Evolutionary conservation across 2,329 filamentous ascomycete genomes (phyloP), one percentile per base, ranked within the genome.

Genomic region (Mycocentrospora acerina): DNA sequence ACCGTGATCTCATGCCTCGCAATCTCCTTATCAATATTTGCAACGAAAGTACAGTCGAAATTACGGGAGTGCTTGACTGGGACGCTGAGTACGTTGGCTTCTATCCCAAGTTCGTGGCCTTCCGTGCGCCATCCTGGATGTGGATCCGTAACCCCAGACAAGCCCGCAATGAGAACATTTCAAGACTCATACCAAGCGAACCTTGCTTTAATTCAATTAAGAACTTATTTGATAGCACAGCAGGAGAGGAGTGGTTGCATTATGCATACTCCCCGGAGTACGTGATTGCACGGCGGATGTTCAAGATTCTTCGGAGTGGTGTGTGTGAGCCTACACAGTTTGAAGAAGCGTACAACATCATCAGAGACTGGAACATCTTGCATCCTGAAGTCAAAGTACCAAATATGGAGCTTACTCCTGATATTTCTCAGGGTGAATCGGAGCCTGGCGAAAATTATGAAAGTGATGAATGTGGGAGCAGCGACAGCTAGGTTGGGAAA

Each of bases 11-110:
- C 12, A 32, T 35, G 3, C 29, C 44, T 2, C 51, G 48, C 7
- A 62, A 60, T 27, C 37, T 62, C 13, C 37, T 61, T 13, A 42
- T 49, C 14, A 31, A 52, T 5, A 27, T 48, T 6, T 6, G 18
- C 13, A 27, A 50, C n/a, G 26, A 48, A 0, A 13, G 32, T 1
- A 32, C 29, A 12, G 22, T 52, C 3, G 17, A 36, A 4, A 48
- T 59, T 12, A 54, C 48, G 8, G 57, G 48, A 9, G 39, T 60
- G 2, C 19, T 62, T 4, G 55, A 58, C 34, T 58, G 52, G 54
- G 53, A 59, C 29, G 18, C 32, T 3, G 39, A 40, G 3, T 42
- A 27, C 22, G 58, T 59, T 2, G 11, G 32, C 26, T 50, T 59
- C 18, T 40, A 18, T 10, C 57, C 58, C 13, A 42, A 46, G 19